Percentiles rank a stretch among this genome's conserved stretches.
These are phyloP conservation scores for Leccinum boreale DNA, from an alignment of 768 basidiomycete species.

Conservation along the genomic window DNA sequence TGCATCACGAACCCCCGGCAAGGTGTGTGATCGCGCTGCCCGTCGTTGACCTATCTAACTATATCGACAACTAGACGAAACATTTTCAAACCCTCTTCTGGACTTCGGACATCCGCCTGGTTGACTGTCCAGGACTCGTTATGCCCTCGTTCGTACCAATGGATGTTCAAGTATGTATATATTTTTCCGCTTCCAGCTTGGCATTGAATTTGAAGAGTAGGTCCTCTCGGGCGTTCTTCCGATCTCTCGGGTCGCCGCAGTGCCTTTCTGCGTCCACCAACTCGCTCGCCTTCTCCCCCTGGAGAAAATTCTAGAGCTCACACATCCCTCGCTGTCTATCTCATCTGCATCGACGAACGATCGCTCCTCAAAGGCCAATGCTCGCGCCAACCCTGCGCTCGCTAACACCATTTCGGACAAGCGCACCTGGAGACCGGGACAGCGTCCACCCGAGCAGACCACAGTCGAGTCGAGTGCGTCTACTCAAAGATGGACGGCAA, in stretches of 20 bases:
- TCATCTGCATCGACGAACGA: slow-evolving; percentile 5
- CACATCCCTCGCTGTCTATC: slow-evolving; percentile 42
- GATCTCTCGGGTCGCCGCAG: slow-evolving; percentile 79
- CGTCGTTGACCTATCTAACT: not conserved
- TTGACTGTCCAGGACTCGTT: slow-evolving; percentile 94
- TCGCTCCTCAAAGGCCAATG: not conserved
- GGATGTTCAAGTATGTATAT: slow-evolving; percentile 66
- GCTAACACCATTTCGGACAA: slow-evolving; percentile 47
- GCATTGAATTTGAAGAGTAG: slow-evolving; percentile 20
- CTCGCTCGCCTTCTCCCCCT: slow-evolving; percentile 69
- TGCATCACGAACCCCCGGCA: slow-evolving; percentile 84
- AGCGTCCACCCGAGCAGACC: slow-evolving; percentile 20
- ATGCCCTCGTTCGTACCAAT: slow-evolving; percentile 81
- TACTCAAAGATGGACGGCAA: slow-evolving; percentile 67
- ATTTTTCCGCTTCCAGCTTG: not conserved
- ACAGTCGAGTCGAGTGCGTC: slow-evolving; percentile 9
- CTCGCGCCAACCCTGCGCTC: not conserved
- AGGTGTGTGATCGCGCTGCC: slow-evolving; percentile 41
- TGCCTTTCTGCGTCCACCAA: slow-evolving; percentile 79
- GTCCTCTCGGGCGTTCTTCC: slow-evolving; percentile 56
- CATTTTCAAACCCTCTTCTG: slow-evolving; percentile 94
- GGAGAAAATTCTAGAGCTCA: slow-evolving; percentile 63
- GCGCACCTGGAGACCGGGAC: slow-evolving; percentile 72
- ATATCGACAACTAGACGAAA: slow-evolving; percentile 59
- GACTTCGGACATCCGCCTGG: slow-evolving; percentile 81